Evolutionary conservation across 805 yeast species (phyloP).

Genomic region (Saturnispora sekii): DNA sequence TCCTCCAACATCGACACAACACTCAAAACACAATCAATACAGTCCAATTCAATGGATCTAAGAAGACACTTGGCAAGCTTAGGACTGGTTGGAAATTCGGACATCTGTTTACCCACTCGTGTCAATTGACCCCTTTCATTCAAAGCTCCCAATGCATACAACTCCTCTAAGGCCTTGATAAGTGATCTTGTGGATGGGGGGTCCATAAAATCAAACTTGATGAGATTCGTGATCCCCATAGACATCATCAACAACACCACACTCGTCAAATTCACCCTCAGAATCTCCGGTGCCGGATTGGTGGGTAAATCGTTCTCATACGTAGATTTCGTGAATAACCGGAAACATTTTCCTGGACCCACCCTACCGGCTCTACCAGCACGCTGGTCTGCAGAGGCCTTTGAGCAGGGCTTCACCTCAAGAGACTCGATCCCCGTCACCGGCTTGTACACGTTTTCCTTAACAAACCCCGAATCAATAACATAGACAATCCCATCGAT

Average conservation of each 20-base stretch:
- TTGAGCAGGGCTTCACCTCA: slow-evolving; percentile 79
- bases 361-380: slow-evolving; percentile 98
- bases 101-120: slow-evolving; percentile 70
- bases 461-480: slow-evolving; percentile 90
- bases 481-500: slow-evolving; percentile 94
- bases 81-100: slow-evolving; percentile 88
- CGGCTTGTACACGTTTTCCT: slow-evolving; percentile 84
- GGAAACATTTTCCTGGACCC: slow-evolving; percentile 90
- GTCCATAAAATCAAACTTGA: slow-evolving; percentile 85
- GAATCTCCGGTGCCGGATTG: slow-evolving; percentile 86
- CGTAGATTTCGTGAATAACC: slow-evolving; percentile 79
- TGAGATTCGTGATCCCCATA: slow-evolving; percentile 73
- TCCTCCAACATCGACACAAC: slow-evolving; percentile 81
- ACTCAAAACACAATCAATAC: slow-evolving; percentile 59
- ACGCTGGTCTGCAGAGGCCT: slow-evolving; percentile 93
- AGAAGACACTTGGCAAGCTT: slow-evolving; percentile 72
- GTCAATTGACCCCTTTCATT: slow-evolving; percentile 75
- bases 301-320: slow-evolving; percentile 67
- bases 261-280: slow-evolving; percentile 69
- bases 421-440: slow-evolving; percentile 82
- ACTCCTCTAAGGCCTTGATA: slow-evolving; percentile 63
- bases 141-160: slow-evolving; percentile 83
- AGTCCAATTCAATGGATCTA: slow-evolving; percentile 48
- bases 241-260: slow-evolving; percentile 71
- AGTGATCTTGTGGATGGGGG: slow-evolving; percentile 70